Evolutionary conservation across 2,329 filamentous ascomycete species (phyloP).

Genomic region (Endothia cerciana): DNA sequence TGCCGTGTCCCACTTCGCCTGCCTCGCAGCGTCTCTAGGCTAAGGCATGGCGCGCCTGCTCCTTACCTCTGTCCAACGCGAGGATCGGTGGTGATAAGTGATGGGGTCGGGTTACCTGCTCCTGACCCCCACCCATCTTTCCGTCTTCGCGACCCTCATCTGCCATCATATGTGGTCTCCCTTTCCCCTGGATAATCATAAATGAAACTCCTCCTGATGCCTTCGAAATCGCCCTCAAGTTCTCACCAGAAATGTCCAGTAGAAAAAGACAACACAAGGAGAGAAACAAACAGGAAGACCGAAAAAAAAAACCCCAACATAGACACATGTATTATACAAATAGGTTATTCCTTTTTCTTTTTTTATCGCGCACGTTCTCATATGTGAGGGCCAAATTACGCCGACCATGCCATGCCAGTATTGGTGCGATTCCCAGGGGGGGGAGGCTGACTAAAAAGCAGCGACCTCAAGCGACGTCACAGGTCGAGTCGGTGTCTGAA

Average conservation of each 20-base stretch:
- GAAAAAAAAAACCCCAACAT: not conserved
- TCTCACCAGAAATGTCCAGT: conserved; percentile 6
- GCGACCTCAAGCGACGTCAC: conserved; percentile 18
- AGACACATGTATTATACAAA: conserved; percentile 31
- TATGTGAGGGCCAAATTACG: conserved; percentile 26
- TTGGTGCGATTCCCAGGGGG: conserved; percentile 8
- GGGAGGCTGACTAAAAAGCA: conserved; percentile 20
- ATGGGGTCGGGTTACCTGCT: conserved; percentile 17
- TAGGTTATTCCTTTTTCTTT: conserved; percentile 37
- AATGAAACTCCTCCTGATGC: conserved; percentile 10
- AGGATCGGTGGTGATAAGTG: not conserved
- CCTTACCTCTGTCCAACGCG: not conserved
- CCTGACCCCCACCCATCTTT: not conserved
- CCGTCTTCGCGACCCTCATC: not conserved
- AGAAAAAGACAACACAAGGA: conserved; percentile 18
- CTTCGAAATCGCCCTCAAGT: conserved; percentile 11
- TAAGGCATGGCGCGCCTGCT: not conserved
- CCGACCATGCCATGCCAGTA: conserved; percentile 19
- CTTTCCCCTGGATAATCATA: not conserved
- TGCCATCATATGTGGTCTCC: not conserved
- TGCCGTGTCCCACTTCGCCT: not conserved
- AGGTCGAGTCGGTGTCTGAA: conserved; percentile 6
- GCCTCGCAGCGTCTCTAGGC: not conserved
- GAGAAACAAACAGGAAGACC: conserved; percentile 7
- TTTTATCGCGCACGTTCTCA: conserved; percentile 26